Conservation (phyloP, 2,329 filamentous ascomycete species). For the Xylariaceae sp. region DNA sequence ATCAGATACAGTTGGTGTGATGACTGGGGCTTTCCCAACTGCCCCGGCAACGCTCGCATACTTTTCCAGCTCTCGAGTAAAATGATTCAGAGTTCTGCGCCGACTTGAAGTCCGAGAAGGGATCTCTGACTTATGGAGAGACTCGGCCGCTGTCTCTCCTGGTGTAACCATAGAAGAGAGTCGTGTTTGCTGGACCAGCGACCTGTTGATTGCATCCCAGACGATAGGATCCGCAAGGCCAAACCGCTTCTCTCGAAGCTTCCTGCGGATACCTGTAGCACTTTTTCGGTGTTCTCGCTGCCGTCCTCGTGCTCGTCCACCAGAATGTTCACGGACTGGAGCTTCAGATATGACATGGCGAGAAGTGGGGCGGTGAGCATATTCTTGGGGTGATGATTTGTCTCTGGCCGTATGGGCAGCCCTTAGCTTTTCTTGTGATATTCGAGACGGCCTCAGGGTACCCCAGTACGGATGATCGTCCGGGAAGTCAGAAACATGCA, state of each 20-base stretch:
- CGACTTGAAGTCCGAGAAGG: constrained; percentile 50
- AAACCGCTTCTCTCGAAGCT: constrained; percentile 34
- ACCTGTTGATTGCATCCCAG: constrained; percentile 49
- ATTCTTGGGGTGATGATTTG: neutral
- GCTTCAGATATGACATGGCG: neutral
- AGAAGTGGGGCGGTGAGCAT: neutral
- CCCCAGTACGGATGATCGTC: constrained; percentile 34
- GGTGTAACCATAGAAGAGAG: constrained; percentile 40
- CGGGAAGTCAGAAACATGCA: constrained; percentile 29
- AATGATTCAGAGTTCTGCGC: constrained; percentile 44
- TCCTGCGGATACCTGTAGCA: constrained; percentile 8
- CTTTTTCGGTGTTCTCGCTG: constrained; percentile 18
- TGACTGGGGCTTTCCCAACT: constrained; percentile 42
- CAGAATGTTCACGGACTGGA: neutral
- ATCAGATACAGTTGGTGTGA: constrained; percentile 44
- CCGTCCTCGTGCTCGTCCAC: constrained; percentile 2
- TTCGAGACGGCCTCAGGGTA: constrained; percentile 27
- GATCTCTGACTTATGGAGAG: constrained; percentile 11
- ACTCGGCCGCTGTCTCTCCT: constrained; percentile 15
- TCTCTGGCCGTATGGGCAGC: neutral
- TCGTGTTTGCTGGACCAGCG: constrained; percentile 48
- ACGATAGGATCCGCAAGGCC: constrained; percentile 43
- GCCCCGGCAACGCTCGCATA: constrained; percentile 44
- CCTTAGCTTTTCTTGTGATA: constrained; percentile 3
- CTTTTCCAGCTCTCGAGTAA: constrained; percentile 45